phyloP scores from a whole-genome alignment of 495 filamentous ascomycete species.

The Rusavskia elegans region DNA sequence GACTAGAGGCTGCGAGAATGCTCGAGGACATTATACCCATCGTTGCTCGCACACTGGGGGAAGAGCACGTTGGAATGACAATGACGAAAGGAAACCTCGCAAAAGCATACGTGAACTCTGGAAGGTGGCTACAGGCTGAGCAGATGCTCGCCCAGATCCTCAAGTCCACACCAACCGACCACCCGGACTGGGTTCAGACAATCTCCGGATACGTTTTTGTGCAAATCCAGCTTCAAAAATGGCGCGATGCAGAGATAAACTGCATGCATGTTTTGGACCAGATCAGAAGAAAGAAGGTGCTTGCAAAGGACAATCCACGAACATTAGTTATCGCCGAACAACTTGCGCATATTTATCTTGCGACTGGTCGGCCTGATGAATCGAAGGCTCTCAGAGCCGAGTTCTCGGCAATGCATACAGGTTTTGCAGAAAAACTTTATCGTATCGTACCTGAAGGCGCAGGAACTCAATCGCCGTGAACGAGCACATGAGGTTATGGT shows the following conservation, averaged over 20 bases:
- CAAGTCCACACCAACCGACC: background rate
- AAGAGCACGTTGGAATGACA: conserved; percentile 15
- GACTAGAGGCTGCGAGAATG: conserved; percentile 14
- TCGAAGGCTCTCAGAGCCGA: background rate
- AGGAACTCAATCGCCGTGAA: background rate
- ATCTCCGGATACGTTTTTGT: conserved; percentile 6
- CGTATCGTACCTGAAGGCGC: background rate
- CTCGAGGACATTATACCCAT: conserved; percentile 15
- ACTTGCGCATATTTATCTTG: conserved; percentile 10
- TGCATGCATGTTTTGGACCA: conserved; percentile 3
- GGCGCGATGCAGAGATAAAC: conserved; percentile 5
- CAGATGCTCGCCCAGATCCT: conserved; percentile 7
- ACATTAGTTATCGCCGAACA: conserved; percentile 11
- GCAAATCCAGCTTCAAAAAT: conserved; percentile 4
- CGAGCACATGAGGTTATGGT: background rate
- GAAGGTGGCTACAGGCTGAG: conserved; percentile 13
- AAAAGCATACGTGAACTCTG: conserved; percentile 13
- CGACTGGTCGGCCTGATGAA: background rate
- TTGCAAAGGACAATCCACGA: conserved; percentile 10
- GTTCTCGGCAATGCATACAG: background rate
- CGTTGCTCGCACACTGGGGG: conserved; percentile 14
- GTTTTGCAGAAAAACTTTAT: background rate
- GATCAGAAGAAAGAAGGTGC: conserved; percentile 3
- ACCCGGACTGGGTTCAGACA: conserved; percentile 5
- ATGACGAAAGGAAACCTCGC: conserved; percentile 20